These are phyloP conservation scores for Elsinoe arachidis DNA, from an alignment of 2,329 filamentous ascomycete species.

Conservation along the genomic window DNA sequence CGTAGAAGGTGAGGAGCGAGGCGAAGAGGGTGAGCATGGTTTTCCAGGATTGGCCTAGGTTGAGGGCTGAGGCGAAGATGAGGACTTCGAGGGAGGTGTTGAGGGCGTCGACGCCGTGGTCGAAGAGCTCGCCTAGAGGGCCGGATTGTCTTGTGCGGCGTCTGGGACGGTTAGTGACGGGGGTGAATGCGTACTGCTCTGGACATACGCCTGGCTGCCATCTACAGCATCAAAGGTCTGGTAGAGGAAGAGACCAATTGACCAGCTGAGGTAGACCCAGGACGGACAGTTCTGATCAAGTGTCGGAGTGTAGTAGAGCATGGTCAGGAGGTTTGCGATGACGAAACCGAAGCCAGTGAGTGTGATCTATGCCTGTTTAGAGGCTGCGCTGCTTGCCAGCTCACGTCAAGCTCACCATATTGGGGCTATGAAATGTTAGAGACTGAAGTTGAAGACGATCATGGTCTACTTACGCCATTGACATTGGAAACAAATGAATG, in stretches of 20 bases:
- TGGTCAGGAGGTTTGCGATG: slow-evolving; percentile 75
- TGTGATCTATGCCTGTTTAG: slow-evolving; percentile 54
- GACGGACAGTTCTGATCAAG: slow-evolving; percentile 85
- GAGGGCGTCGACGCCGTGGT: slow-evolving; percentile 92
- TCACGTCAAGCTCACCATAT: slow-evolving; percentile 19
- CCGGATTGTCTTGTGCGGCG: slow-evolving; percentile 86
- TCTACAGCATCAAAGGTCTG: slow-evolving; percentile 98
- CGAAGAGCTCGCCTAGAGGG: slow-evolving; percentile 90
- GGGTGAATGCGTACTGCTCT: not conserved
- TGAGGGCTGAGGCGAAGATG: slow-evolving; percentile 85
- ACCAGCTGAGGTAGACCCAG: slow-evolving; percentile 95
- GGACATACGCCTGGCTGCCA: slow-evolving; percentile 75
- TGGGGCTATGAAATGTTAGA: slow-evolving; percentile 15
- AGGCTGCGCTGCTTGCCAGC: not conserved
- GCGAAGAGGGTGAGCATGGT: slow-evolving; percentile 78
- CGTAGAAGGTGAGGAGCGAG: slow-evolving; percentile 88
- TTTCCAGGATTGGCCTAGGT: slow-evolving; percentile 85
- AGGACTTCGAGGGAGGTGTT: slow-evolving; percentile 93
- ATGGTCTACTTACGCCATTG: slow-evolving; percentile 62
- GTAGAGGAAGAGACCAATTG: slow-evolving; percentile 82
- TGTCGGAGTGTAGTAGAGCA: slow-evolving; percentile 93
- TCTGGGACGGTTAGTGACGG: slow-evolving; percentile 33
- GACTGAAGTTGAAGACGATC: slow-evolving; percentile 1
- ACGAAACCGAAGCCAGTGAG: slow-evolving; percentile 86
- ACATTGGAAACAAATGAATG: slow-evolving; percentile 90